phyloP scores from a whole-genome alignment of 2,329 filamentous ascomycete genomes.

The Ophiostoma perfectum region DNA sequence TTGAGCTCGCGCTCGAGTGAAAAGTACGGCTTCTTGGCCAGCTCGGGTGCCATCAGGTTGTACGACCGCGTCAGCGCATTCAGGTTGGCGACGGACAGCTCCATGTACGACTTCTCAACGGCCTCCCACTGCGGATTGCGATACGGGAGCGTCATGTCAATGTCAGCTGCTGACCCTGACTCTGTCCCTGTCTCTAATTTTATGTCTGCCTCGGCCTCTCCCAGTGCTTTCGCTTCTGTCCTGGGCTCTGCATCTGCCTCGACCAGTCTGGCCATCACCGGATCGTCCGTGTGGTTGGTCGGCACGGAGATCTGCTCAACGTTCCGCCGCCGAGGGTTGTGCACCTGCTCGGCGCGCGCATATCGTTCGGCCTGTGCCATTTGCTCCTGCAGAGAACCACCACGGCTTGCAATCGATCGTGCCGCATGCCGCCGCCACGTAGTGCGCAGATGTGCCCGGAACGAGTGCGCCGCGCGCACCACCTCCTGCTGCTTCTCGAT shows the following conservation, averaged over 20 bases:
- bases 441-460: constrained; percentile 66
- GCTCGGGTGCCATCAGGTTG: constrained; percentile 87
- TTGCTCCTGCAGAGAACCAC: constrained; percentile 69
- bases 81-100: constrained; percentile 67
- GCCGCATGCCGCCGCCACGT: constrained; percentile 85
- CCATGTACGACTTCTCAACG: constrained; percentile 68
- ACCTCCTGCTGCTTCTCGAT: constrained; percentile 98
- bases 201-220: constrained; percentile 25
- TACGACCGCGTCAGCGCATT: constrained; percentile 80
- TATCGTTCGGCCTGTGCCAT: constrained; percentile 65
- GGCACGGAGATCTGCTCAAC: constrained; percentile 45
- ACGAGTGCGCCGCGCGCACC: constrained; percentile 59
- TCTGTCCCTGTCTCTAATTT: not conserved
- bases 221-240: constrained; percentile 36
- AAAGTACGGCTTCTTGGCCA: constrained; percentile 91
- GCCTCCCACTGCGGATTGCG: constrained; percentile 72
- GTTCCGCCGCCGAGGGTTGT: constrained; percentile 52
- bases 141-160: constrained; percentile 51
- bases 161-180: not conserved
- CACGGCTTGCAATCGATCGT: constrained; percentile 68
- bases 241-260: not conserved
- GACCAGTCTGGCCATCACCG: constrained; percentile 38
- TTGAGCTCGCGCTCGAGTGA: constrained; percentile 74
- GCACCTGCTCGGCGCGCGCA: constrained; percentile 64
- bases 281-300: constrained; percentile 44